A percentile compares a stretch with the other conserved stretches of the same genome.
These are phyloP conservation scores for Fusarium abutilonis DNA, from an alignment of 2,329 filamentous ascomycete species.

Conservation along the genomic window DNA sequence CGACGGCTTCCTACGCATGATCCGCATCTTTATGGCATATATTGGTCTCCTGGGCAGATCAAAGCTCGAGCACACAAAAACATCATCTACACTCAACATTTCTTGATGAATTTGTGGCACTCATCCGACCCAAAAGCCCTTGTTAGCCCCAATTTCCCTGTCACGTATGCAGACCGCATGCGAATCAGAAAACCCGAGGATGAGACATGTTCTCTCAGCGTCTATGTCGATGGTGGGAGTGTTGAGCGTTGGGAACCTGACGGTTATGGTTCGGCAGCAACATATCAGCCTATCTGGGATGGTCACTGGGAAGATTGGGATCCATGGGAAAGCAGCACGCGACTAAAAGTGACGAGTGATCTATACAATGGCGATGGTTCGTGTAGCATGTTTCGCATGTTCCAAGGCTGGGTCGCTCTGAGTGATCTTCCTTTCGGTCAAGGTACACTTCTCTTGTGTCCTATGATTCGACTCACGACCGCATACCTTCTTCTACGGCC, in stretches of 20 bases:
- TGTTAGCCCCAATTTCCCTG: constrained; percentile 58
- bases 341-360: constrained; percentile 72
- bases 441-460: constrained; percentile 77
- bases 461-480: constrained; percentile 74
- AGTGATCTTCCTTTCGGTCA: constrained; percentile 71
- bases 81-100: constrained; percentile 54
- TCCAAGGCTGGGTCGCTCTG: constrained; percentile 80
- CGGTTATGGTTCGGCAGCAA: constrained; percentile 66
- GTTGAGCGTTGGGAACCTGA: constrained; percentile 73
- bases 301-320: constrained; percentile 81
- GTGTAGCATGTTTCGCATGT: constrained; percentile 80
- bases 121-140: constrained; percentile 53
- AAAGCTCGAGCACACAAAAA: constrained; percentile 54
- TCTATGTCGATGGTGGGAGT: constrained; percentile 71
- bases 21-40: constrained; percentile 51
- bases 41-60: constrained; percentile 55
- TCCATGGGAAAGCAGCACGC: constrained; percentile 75
- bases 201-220: constrained; percentile 63
- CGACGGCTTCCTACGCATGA: constrained; percentile 48
- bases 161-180: constrained; percentile 70
- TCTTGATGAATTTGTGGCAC: constrained; percentile 56
- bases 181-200: constrained; percentile 64
- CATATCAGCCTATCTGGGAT: constrained; percentile 72
- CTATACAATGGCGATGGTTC: constrained; percentile 77
- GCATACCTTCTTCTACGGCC: constrained; percentile 80